phyloP scores from a whole-genome alignment of 306 rosid genomes.

The Ziziphus jujuba region DNA sequence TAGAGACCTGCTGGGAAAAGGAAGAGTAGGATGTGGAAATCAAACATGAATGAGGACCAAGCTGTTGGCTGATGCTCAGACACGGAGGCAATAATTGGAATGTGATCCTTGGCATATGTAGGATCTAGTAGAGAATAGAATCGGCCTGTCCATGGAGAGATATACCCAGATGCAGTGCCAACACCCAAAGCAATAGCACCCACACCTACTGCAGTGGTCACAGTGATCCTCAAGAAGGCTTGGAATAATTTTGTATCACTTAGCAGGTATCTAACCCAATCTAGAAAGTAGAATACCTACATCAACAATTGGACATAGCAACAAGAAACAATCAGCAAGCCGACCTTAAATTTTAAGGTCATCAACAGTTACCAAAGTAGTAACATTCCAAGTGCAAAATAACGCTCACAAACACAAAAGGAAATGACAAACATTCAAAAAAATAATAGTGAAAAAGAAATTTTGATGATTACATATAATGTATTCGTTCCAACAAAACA shows the following conservation, averaged over 20 bases:
- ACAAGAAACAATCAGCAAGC: slow-evolving; percentile 1
- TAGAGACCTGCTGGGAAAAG: slow-evolving; percentile 99
- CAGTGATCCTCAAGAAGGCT: slow-evolving; percentile 93
- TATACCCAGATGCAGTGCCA: slow-evolving; percentile 92
- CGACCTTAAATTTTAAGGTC: neutral
- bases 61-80: slow-evolving; percentile 99
- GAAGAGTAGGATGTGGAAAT: slow-evolving; percentile 88
- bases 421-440: neutral
- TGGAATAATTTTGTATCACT: slow-evolving; percentile 76
- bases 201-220: slow-evolving; percentile 69
- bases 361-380: neutral
- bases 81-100: slow-evolving; percentile 97
- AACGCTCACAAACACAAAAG: neutral
- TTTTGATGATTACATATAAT: neutral
- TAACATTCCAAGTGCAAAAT: neutral
- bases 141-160: slow-evolving; percentile 99
- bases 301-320: slow-evolving; percentile 28
- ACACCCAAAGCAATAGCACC: slow-evolving; percentile 89
- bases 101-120: slow-evolving; percentile 96
- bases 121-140: slow-evolving; percentile 98
- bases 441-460: neutral
- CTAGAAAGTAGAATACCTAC: slow-evolving; percentile 90
- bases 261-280: slow-evolving; percentile 85
- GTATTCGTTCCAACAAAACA: neutral
- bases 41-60: slow-evolving; percentile 99